Base-by-base conservation (phyloP, 306 rosid species). In the Luffa aegyptiaca region DNA sequence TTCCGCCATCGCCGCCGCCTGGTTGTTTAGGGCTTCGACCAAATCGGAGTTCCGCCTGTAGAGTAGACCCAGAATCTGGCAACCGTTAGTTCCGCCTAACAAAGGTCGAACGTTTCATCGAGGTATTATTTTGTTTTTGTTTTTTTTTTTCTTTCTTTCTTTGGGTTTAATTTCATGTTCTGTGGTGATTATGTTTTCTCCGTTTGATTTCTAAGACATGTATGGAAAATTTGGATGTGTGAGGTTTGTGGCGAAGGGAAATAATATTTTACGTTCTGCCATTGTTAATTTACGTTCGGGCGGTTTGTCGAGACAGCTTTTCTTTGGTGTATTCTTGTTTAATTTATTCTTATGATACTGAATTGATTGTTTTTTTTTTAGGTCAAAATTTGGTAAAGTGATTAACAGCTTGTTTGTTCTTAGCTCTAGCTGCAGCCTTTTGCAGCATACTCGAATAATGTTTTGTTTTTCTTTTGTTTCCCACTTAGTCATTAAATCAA, bases 81-180 rank as follows among this genome's bases (percentile, higher is more conserved):
- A 18, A 26, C 74, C 33, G 6, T 16, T 9, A 17, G 51, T 39
- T 66, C 10, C 46, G 13, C 36, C 75, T 41, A 44, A 12, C 75
- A 10, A 68, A 68, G 75, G 75, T 69, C n/a, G 35, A 69, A 69
- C 75, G 75, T 69, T 36, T 69, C 33, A 11, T 69, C 42, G 75
- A n/a, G 75, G 75, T 69, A 39, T 2, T 69, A 13, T 42, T 69
- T 69, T 26, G 33, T 16, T 0, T 21, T 12, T 5, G 10, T 21
- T 10, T 3, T 20, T 20, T 6, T 33, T 33, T 13, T 6, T 7
- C 1, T 20, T 20, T n/a, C 13, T 33, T 13, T 6, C 2, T 18
- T 55, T 55, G 20, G 18, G 70, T 63, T 14, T 33, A 21, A 69
- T 69, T 69, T 69, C 35, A 42, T n/a, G 53, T 69, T 69, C 75